phyloP scores from a whole-genome alignment of 1,284 basidiomycete genomes.

The Cutaneotrichosporon curvatum region DNA sequence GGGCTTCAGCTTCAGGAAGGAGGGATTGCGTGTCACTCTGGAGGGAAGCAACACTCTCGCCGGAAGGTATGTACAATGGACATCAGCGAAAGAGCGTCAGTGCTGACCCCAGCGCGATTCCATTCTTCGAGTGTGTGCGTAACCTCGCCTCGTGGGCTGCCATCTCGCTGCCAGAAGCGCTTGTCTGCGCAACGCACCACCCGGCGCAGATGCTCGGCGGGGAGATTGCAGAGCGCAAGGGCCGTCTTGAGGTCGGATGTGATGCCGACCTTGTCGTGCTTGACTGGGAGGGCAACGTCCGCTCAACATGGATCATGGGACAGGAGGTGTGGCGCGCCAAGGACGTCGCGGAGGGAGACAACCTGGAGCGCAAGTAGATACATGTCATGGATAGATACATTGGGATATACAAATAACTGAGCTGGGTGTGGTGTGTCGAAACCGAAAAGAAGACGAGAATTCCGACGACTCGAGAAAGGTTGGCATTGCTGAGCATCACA shows the following conservation, averaged over 20 bases:
- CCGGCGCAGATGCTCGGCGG: conserved; percentile 72
- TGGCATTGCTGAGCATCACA: too few species aligned
- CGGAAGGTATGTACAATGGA: conserved; percentile 44
- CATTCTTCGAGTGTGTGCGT: conserved; percentile 71
- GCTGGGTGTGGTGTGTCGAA: too few species aligned
- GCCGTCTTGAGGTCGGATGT: conserved; percentile 66
- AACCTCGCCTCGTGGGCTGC: conserved; percentile 77
- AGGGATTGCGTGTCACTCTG: conserved; percentile 70
- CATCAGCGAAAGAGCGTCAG: too few species aligned
- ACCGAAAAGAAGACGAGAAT: too few species aligned
- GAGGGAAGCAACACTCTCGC: conserved; percentile 80
- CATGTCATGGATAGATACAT: too few species aligned
- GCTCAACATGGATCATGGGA: conserved; percentile 74
- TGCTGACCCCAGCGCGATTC: conserved; percentile 52
- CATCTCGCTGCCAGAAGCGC: conserved; percentile 70
- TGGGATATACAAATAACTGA: too few species aligned
- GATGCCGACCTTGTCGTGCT: conserved; percentile 78
- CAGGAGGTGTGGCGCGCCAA: conserved; percentile 54
- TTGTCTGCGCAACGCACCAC: conserved; percentile 74
- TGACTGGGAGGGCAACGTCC: conserved; percentile 58
- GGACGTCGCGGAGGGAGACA: conserved; percentile 3
- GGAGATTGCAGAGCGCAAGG: conserved; percentile 61
- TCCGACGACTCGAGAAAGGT: too few species aligned
- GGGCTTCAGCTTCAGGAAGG: conserved; percentile 65
- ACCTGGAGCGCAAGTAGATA: neutral